phyloP scores from a whole-genome alignment of 768 basidiomycete genomes.

The Boletus reticulatus region DNA sequence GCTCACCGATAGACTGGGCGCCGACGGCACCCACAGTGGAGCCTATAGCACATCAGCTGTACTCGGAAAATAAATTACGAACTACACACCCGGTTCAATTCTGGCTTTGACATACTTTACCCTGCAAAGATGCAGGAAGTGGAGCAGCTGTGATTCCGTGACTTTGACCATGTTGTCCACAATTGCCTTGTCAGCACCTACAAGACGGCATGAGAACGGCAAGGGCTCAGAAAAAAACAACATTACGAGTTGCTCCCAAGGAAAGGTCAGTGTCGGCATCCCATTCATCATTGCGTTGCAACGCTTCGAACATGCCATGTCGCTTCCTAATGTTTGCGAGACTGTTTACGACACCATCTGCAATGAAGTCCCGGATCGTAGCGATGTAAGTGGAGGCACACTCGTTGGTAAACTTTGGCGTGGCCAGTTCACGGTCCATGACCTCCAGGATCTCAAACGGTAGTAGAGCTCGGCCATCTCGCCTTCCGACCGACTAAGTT shows the following conservation, averaged over 20 bases:
- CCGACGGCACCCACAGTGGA: slow-evolving; percentile 99
- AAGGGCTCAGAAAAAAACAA: neutral
- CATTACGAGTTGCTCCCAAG: slow-evolving; percentile 68
- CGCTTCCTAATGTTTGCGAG: slow-evolving; percentile 66
- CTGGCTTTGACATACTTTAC: slow-evolving; percentile 92
- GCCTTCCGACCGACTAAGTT: slow-evolving; percentile 58
- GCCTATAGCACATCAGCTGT: slow-evolving; percentile 42
- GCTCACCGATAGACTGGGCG: slow-evolving; percentile 98
- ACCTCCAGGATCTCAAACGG: slow-evolving; percentile 86
- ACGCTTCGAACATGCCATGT: slow-evolving; percentile 82
- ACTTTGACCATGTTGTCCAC: slow-evolving; percentile 93
- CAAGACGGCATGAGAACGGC: neutral
- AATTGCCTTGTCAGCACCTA: slow-evolving; percentile 65
- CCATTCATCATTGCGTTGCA: slow-evolving; percentile 73
- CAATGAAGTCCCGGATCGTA: slow-evolving; percentile 69
- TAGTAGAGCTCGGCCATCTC: slow-evolving; percentile 62
- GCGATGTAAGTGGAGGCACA: slow-evolving; percentile 71
- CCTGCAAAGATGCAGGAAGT: slow-evolving; percentile 87
- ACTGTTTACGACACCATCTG: slow-evolving; percentile 58
- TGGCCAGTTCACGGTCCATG: slow-evolving; percentile 58
- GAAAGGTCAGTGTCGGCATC: slow-evolving; percentile 74
- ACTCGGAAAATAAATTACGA: neutral
- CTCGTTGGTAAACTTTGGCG: slow-evolving; percentile 59
- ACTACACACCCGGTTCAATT: slow-evolving; percentile 80
- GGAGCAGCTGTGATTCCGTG: slow-evolving; percentile 72